Evolutionary conservation across 257 asterid species (phyloP).

Genomic region (Solanum piurae): DNA sequence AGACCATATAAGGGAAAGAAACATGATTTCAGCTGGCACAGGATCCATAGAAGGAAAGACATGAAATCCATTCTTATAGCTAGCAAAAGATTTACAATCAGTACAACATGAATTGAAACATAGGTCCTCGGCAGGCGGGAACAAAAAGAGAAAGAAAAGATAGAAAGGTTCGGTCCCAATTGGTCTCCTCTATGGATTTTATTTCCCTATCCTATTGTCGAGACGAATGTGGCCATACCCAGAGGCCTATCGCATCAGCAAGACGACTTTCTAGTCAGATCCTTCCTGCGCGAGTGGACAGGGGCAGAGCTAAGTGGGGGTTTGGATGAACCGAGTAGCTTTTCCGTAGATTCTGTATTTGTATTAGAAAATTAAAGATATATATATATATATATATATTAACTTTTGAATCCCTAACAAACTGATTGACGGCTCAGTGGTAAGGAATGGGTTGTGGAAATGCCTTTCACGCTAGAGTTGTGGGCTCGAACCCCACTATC

Average conservation of each 20-base stretch:
- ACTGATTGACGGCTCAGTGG: background rate
- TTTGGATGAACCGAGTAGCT: background rate
- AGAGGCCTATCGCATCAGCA: no score
- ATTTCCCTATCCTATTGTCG: no score
- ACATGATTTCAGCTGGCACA: background rate
- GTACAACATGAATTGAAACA: no score
- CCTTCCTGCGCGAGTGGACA: background rate
- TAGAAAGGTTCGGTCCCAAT: no score
- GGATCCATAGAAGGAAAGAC: background rate
- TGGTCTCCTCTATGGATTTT: no score
- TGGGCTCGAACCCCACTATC: background rate
- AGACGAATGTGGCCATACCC: no score
- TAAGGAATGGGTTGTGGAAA: background rate
- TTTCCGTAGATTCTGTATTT: background rate
- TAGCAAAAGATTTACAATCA: background rate
- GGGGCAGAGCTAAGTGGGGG: background rate
- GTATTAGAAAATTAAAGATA: background rate
- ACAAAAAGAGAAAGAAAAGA: no score
- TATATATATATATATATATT: no score
- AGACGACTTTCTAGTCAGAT: no score
- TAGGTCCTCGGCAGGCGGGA: no score
- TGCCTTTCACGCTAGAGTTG: background rate
- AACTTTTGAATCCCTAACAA: background rate
- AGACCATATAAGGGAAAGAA: background rate
- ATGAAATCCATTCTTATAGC: background rate